These are phyloP conservation scores for Endocalyx cinctus DNA, from an alignment of 2,329 filamentous ascomycete species.

Conservation along the genomic window DNA sequence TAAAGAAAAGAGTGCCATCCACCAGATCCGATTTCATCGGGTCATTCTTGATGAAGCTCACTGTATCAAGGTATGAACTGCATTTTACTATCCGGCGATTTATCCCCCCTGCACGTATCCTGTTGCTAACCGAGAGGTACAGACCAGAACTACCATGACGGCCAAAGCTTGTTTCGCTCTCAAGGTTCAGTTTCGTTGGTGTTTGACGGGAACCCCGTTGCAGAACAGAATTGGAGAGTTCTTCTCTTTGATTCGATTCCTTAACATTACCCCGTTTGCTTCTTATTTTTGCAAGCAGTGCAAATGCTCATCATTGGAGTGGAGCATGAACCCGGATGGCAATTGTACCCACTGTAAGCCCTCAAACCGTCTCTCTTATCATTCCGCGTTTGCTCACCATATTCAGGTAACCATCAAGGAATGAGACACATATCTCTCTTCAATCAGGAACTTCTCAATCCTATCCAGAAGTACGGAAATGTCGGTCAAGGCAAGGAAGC, in stretches of 20 bases:
- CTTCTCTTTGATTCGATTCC: constrained; percentile 88
- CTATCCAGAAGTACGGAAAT: constrained; percentile 63
- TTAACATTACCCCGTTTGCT: constrained; percentile 83
- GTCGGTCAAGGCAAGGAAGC: constrained; percentile 60
- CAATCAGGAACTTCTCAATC: constrained; percentile 92
- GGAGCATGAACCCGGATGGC: constrained; percentile 69
- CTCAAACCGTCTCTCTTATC: constrained; percentile 3
- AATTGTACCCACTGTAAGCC: constrained; percentile 68
- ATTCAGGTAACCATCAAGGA: constrained; percentile 18
- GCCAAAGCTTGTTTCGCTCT: constrained; percentile 94
- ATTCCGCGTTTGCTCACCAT: constrained; percentile 12
- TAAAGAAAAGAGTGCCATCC: constrained; percentile 76
- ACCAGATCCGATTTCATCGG: constrained; percentile 82
- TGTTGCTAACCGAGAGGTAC: constrained; percentile 10
- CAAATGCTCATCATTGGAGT: constrained; percentile 74
- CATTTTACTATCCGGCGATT: not conserved
- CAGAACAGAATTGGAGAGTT: constrained; percentile 98
- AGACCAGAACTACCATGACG: constrained; percentile 80
- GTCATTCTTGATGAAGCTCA: constrained; percentile 94
- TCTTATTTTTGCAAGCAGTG: constrained; percentile 93
- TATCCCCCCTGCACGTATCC: constrained; percentile 10
- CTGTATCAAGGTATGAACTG: constrained; percentile 69
- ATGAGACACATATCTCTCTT: constrained; percentile 70
- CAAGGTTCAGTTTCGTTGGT: constrained; percentile 88
- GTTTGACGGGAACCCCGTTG: constrained; percentile 87